Evolutionary conservation across 345 rosid genomes (phyloP).

Genomic region (Eucalyptus grandis): DNA sequence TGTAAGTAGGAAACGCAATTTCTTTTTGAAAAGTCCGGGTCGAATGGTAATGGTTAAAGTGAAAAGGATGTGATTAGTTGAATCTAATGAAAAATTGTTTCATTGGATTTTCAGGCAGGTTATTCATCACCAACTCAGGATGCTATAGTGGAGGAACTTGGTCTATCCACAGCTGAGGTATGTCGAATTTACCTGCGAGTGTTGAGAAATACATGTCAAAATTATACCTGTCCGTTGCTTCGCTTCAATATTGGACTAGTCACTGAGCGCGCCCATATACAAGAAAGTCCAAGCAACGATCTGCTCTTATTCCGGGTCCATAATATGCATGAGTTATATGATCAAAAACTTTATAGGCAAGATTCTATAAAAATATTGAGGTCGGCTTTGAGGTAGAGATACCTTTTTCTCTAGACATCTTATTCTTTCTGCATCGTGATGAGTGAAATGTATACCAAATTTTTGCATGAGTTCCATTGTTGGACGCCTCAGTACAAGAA

Average conservation of each 20-base stretch:
- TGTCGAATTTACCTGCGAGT: background rate
- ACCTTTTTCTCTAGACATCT: background rate
- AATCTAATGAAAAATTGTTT: background rate
- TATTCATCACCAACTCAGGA: constrained; percentile 86
- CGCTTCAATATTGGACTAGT: background rate
- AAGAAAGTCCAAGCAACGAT: background rate
- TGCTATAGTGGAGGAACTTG: constrained; percentile 65
- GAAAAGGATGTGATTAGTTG: background rate
- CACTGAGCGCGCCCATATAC: background rate
- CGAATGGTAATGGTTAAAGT: background rate
- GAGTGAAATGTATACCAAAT: background rate
- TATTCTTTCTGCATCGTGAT: background rate
- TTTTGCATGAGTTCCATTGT: background rate
- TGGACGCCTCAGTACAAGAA: background rate
- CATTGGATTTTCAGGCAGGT: constrained; percentile 51
- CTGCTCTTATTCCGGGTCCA: background rate
- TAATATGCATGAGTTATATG: background rate
- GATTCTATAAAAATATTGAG: background rate
- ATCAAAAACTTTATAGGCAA: background rate
- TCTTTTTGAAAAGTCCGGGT: background rate
- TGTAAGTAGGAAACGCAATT: background rate
- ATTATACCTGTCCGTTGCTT: background rate
- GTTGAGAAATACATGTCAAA: background rate
- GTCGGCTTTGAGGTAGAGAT: background rate
- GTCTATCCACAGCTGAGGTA: constrained; percentile 62